Evolutionary conservation across 495 filamentous ascomycete species (phyloP).

Genomic region (Lasiosphaeriaceae sp.): DNA sequence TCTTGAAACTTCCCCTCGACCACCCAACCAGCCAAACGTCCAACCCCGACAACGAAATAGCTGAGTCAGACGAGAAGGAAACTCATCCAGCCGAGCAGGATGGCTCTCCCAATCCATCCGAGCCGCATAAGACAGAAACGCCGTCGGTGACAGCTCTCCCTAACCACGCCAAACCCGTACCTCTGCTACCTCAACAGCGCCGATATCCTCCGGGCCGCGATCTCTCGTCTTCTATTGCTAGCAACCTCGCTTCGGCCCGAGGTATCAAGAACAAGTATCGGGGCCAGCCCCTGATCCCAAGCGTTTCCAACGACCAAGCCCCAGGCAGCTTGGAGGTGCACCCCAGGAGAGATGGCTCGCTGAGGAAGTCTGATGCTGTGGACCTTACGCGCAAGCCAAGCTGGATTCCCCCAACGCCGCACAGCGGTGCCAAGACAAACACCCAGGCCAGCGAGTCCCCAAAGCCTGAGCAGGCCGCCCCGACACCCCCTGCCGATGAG

Average conservation of each 20-base stretch:
- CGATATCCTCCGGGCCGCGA: conserved; percentile 58
- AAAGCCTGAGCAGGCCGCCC: conserved; percentile 8
- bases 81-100: conserved; percentile 15
- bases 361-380: conserved; percentile 30
- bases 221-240: conserved; percentile 80
- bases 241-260: conserved; percentile 81
- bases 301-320: conserved; percentile 68
- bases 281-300: conserved; percentile 62
- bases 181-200: conserved; percentile 46
- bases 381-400: conserved; percentile 38
- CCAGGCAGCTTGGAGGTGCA: conserved; percentile 65
- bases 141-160: conserved; percentile 24
- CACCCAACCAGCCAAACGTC: conserved; percentile 49
- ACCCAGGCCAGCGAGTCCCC: conserved; percentile 16
- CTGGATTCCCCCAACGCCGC: conserved; percentile 36
- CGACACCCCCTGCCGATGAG: conserved; percentile 58
- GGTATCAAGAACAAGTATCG: conserved; percentile 73
- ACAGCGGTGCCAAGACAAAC: background rate
- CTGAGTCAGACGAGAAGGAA: conserved; percentile 37
- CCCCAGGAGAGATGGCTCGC: conserved; percentile 43
- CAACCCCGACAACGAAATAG: conserved; percentile 30
- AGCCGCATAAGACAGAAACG: conserved; percentile 16
- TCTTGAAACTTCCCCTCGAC: conserved; percentile 68
- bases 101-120: conserved; percentile 8
- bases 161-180: conserved; percentile 36